These are phyloP conservation scores for Hericium erinaceus DNA, from an alignment of 768 basidiomycete species.

Conservation along the genomic window DNA sequence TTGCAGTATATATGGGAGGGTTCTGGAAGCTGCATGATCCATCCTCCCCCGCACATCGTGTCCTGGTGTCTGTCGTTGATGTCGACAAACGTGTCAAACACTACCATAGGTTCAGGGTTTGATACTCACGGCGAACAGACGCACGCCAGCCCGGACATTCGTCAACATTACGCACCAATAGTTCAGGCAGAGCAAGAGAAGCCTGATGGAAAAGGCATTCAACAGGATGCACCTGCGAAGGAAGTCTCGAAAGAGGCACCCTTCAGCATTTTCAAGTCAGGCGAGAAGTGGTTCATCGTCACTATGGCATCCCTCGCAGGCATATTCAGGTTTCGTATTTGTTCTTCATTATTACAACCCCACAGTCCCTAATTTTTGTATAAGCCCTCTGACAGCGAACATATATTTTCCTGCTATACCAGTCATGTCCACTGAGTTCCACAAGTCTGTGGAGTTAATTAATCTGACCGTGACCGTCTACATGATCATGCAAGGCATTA, in stretches of 20 bases:
- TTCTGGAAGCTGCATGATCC: too few species aligned
- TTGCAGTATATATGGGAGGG: too few species aligned
- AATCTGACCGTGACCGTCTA: slow-evolving; percentile 77
- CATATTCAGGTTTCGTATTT: slow-evolving; percentile 44
- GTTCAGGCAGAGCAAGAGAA: too few species aligned
- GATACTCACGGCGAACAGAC: too few species aligned
- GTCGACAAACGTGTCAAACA: too few species aligned
- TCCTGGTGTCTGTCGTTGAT: too few species aligned
- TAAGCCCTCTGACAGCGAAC: slow-evolving; percentile 61
- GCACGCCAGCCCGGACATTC: too few species aligned
- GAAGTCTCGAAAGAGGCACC: not conserved
- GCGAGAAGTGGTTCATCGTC: slow-evolving; percentile 67
- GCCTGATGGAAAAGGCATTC: too few species aligned
- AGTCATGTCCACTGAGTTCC: slow-evolving; percentile 48
- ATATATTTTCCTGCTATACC: slow-evolving; percentile 81
- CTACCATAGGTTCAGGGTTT: too few species aligned
- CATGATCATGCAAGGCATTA: slow-evolving; percentile 57
- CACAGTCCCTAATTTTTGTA: not conserved
- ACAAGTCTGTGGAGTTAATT: slow-evolving; percentile 60
- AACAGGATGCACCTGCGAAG: too few species aligned
- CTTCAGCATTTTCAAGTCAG: slow-evolving; percentile 41
- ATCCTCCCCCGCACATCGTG: too few species aligned
- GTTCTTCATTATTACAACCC: not conserved
- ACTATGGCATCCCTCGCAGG: slow-evolving; percentile 46
- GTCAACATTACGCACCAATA: too few species aligned